Base-by-base conservation (phyloP, 345 rosid genomes). In the Syzygium oleosum region DNA sequence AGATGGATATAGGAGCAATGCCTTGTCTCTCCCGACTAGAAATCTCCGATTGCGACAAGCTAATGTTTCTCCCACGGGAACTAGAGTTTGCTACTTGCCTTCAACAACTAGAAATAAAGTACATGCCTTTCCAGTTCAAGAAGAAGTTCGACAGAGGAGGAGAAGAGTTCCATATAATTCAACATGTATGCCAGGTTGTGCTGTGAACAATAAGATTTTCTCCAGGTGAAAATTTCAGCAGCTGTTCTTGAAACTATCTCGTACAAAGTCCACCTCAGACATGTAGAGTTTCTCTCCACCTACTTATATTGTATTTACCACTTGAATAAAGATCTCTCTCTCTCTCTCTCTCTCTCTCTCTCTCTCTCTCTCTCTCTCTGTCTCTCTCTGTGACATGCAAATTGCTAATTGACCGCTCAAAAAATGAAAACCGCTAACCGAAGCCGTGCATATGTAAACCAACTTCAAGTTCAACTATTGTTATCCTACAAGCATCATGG, bases 1-100 rank as follows among this genome's bases (percentile, higher is more conserved):
- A 41, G 77, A 84, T 85, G n/a, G 85, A 52, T 25, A 29, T 55
- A n/a, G 89, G 77, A 27, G 85, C 79, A 12, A 38, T 88, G 89
- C 78, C 87, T 21, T 46, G 77, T 38, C 89, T 88, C 12, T n/a
- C 46, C 23, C 22, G 1, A 8, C 55, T 88, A 53, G 52, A 51
- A 25, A 88, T 85, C 7, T 17, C 43, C 7, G 1, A 73, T 22
- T 55, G 80, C 23, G 23, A 23, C 23, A 29, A 54, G 22, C 22
- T 85, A 38, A 85, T 11, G 85, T 52, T 22, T 84, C 13, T 85
- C 55, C 89, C 85, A 13, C 53, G 55, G n/a, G 89, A 84, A 21
- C 59, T 77, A 19, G 83, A 38, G 83, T 73, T 61, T 73, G 14
- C 49, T 41, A 21, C 23, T 38, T 73, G 80, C 54, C 88, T 59